Percentiles rank a stretch among this genome's conserved stretches.
Conservation (phyloP, 2,329 filamentous ascomycete species). For the Verticillium dahliae region DNA sequence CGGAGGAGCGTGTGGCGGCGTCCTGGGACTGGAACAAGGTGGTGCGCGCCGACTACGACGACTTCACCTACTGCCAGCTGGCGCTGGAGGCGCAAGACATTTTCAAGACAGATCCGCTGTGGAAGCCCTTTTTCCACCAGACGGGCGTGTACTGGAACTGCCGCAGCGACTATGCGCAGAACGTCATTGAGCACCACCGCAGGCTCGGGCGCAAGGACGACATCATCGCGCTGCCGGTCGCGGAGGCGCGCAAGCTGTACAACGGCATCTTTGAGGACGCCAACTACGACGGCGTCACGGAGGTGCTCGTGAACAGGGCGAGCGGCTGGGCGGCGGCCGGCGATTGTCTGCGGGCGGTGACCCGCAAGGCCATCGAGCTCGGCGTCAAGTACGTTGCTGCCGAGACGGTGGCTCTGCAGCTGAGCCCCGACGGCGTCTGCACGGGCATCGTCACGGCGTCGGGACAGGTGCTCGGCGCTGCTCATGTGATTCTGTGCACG, state of each 20-base stretch:
- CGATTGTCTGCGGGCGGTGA: conserved; percentile 40
- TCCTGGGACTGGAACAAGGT: conserved; percentile 29
- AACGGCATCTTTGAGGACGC: conserved; percentile 45
- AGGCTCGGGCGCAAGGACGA: conserved; percentile 18
- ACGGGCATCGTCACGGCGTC: conserved; percentile 40
- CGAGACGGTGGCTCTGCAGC: conserved; percentile 33
- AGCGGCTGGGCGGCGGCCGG: conserved; percentile 52
- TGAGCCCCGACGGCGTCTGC: conserved; percentile 32
- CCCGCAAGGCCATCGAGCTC: conserved; percentile 34
- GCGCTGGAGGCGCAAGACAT: conserved; percentile 20
- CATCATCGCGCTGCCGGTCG: conserved; percentile 35
- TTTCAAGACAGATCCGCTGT: conserved; percentile 21
- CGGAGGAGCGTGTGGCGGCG: conserved; percentile 17
- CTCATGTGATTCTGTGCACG: conserved; percentile 46
- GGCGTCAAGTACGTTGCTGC: conserved; percentile 45
- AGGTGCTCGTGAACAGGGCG: conserved; percentile 46
- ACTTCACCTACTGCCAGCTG: conserved; percentile 20
- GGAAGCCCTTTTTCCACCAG: conserved; percentile 20
- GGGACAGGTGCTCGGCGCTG: conserved; percentile 38
- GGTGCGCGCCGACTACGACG: conserved; percentile 27
- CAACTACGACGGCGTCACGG: conserved; percentile 44
- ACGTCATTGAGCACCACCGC: conserved; percentile 25
- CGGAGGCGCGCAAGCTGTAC: conserved; percentile 40
- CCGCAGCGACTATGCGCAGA: conserved; percentile 17
- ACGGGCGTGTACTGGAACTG: conserved; percentile 33